Evolutionary conservation across 2,329 filamentous ascomycete species (phyloP).

Genomic region (Alternaria angustiovoidea): DNA sequence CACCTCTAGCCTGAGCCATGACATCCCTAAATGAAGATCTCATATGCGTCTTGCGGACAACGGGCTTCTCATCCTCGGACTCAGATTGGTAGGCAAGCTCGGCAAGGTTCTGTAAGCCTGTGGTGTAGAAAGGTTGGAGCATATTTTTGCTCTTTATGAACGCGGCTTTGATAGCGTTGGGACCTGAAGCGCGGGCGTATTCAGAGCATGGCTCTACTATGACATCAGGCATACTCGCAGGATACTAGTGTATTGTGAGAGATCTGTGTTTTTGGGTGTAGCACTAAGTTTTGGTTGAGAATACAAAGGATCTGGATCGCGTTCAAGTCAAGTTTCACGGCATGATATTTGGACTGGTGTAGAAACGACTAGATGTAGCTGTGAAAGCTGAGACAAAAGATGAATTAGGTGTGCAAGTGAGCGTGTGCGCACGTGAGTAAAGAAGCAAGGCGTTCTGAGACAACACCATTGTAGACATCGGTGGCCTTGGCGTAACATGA

Average conservation of each 20-base stretch:
- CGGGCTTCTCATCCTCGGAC: neutral
- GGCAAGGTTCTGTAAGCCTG: neutral
- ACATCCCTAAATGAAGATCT: neutral
- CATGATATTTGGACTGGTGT: neutral
- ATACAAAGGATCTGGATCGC: neutral
- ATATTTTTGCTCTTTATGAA: neutral
- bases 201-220: neutral
- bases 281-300: neutral
- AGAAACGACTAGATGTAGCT: neutral
- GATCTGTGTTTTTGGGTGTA: neutral
- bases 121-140: neutral
- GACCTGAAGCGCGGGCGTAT: neutral
- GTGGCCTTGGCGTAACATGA: neutral
- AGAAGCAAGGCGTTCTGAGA: neutral
- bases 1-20: constrained; percentile 1
- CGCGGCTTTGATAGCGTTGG: neutral
- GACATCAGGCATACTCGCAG: neutral
- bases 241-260: neutral
- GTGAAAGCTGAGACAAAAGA: neutral
- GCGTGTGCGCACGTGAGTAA: neutral
- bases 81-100: neutral
- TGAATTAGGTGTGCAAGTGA: neutral
- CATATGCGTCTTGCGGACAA: neutral
- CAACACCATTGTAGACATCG: neutral
- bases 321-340: neutral